Base-by-base conservation (phyloP, 2,329 filamentous ascomycete species). In the Penicillium sp. region DNA sequence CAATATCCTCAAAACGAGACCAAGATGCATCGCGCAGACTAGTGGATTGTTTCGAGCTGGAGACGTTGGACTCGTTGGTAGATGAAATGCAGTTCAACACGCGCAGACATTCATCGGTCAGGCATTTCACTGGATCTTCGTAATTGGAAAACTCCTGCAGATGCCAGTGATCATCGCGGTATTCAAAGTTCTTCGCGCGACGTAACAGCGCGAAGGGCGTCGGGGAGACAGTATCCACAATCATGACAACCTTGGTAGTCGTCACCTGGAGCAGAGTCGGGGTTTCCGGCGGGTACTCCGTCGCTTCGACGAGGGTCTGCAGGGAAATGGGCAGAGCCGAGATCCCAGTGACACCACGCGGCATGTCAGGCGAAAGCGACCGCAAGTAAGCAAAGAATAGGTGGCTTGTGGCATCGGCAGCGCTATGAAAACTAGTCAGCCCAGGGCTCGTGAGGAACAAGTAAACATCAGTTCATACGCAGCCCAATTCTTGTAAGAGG, bases 351-450 rank as follows among this genome's bases (percentile, higher is more conserved):
- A 83, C 71, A 18, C 79, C 77, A 46, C 81, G 75, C 22, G 74
- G 60, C 10, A 74, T 77, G 46, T 90, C 83, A n/a, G 92, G 90
- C 1, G 87, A 80, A 31, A 95, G 70, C 0, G 89, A 95, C 53
- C 92, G 79, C 32, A 98, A 77, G 61, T 96, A 98, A 39, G 92
- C 92, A 60, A 98, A 98, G 73, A 98, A 98, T 37, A 98, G 71
- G 69, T 98, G 92, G 57, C 89, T 95, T 13, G 90, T 88, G 37
- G 92, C 92, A 72, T 96, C 88, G 42, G 92, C 92, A 44, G 90
- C 89, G 57, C 85, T 93, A 55, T 17, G 48, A 6, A 31, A 18
- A 2, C 5, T 11, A 39, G 54, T 68, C 44, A 68, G 66, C 55
- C 36, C 26, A 11, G 7, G 15, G 27, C 16, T 20, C 20, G 7